phyloP scores from a whole-genome alignment of 202 grass and related monocot genomes.

The Elaeis oleifera region DNA sequence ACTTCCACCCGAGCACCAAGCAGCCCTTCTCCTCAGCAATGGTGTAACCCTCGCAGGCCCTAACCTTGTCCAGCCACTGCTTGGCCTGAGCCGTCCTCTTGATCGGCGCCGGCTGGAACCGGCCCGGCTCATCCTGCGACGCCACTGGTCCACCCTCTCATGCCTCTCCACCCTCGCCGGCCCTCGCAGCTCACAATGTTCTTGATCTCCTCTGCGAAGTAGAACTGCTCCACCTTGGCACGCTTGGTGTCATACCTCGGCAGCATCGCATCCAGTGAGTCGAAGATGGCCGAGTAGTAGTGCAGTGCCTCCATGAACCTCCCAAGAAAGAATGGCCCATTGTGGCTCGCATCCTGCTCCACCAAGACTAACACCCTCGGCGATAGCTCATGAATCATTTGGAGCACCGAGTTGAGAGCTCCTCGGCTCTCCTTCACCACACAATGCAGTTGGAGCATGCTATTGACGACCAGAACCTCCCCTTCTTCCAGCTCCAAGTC shows the following conservation, averaged over 20 bases:
- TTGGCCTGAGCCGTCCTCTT: conserved; percentile 46
- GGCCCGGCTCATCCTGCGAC: conserved; percentile 57
- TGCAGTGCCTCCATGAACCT: conserved; percentile 77
- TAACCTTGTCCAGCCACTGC: conserved; percentile 46
- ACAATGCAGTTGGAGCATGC: conserved; percentile 57
- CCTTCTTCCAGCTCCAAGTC: conserved; percentile 27
- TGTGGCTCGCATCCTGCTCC: conserved; percentile 67
- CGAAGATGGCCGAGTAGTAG: conserved; percentile 70
- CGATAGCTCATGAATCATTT: conserved; percentile 37
- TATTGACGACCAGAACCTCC: conserved; percentile 47
- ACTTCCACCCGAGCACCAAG: conserved; percentile 64
- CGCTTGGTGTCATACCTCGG: conserved; percentile 53
- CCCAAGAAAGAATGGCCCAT: conserved; percentile 64
- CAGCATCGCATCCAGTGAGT: conserved; percentile 50
- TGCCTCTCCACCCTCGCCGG: conserved; percentile 64
- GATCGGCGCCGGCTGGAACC: conserved; percentile 51
- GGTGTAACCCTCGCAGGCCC: conserved; percentile 41
- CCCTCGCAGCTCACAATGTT: conserved; percentile 77
- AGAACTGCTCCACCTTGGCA: conserved; percentile 58
- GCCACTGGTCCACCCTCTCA: conserved; percentile 78
- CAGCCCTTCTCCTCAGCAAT: conserved; percentile 61
- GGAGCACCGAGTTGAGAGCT: conserved; percentile 55
- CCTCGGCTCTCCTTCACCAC: conserved; percentile 75
- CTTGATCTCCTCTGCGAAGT: conserved; percentile 57
- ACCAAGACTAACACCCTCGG: conserved; percentile 53